Conservation (phyloP, 2,329 filamentous ascomycete genomes). For the Microsporum canis region DNA sequence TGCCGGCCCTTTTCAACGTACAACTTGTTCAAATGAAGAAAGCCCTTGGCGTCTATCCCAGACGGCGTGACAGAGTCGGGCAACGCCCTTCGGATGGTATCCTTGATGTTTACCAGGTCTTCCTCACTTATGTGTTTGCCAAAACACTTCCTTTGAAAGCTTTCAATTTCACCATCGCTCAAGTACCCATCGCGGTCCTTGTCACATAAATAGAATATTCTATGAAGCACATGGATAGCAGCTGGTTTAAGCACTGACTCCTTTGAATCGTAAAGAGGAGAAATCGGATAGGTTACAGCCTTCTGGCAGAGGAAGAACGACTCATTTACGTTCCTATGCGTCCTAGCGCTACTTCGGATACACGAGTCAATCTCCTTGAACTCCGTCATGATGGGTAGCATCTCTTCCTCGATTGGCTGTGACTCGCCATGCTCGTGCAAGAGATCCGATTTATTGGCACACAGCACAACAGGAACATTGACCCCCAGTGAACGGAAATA, state of each 20-base stretch:
- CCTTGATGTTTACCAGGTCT: conserved; percentile 84
- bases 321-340: conserved; percentile 89
- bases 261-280: conserved; percentile 92
- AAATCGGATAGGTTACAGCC: conserved; percentile 92
- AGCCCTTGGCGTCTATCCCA: conserved; percentile 73
- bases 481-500: conserved; percentile 97
- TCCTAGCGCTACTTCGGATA: conserved; percentile 82
- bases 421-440: conserved; percentile 61
- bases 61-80: conserved; percentile 51
- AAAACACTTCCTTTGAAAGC: conserved; percentile 87
- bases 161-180: conserved; percentile 78
- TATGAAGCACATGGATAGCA: conserved; percentile 70
- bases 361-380: conserved; percentile 98
- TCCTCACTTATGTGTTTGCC: conserved; percentile 70
- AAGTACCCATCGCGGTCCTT: conserved; percentile 91
- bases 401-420: conserved; percentile 88
- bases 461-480: conserved; percentile 92
- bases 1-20: conserved; percentile 96
- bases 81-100: conserved; percentile 61
- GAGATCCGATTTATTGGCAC: conserved; percentile 94
- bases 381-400: conserved; percentile 95
- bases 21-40: conserved; percentile 83
- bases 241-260: conserved; percentile 79
- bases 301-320: conserved; percentile 98
- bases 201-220: conserved; percentile 92